phyloP scores from a whole-genome alignment of 441 rosid species.

The Geranium incanum region DNA sequence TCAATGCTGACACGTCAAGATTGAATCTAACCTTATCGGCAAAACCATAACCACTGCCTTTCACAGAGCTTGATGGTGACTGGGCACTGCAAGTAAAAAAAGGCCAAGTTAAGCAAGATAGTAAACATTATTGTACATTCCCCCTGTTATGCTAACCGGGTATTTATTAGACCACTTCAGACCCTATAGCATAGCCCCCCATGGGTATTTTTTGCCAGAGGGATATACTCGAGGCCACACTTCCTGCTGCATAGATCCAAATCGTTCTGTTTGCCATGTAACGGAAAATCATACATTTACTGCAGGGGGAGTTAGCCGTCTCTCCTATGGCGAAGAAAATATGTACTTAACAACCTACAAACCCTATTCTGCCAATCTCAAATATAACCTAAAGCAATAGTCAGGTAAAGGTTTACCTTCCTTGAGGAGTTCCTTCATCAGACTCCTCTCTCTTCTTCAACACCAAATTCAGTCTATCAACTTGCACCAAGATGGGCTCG shows the following conservation, averaged over 20 bases:
- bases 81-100: conserved; percentile 40
- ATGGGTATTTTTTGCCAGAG: background rate
- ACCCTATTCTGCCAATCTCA: conserved; percentile 1
- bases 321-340: background rate
- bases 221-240: background rate
- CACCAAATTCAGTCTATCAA: conserved; percentile 90
- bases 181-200: background rate
- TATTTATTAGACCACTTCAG: background rate
- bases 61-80: conserved; percentile 49
- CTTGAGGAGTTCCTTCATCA: conserved; percentile 39
- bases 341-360: background rate
- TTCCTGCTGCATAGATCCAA: background rate
- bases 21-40: conserved; percentile 78
- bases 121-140: background rate
- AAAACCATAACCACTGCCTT: conserved; percentile 85
- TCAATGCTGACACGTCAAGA: background rate
- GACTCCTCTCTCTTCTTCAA: conserved; percentile 73
- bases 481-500: conserved; percentile 85
- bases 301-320: background rate
- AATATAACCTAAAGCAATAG: background rate
- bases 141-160: background rate
- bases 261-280: background rate
- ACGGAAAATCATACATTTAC: too few species aligned
- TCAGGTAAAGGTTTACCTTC: background rate
- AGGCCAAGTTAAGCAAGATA: background rate